These are phyloP conservation scores for Immersiella caudata DNA, from an alignment of 495 filamentous ascomycete species.

Conservation along the genomic window DNA sequence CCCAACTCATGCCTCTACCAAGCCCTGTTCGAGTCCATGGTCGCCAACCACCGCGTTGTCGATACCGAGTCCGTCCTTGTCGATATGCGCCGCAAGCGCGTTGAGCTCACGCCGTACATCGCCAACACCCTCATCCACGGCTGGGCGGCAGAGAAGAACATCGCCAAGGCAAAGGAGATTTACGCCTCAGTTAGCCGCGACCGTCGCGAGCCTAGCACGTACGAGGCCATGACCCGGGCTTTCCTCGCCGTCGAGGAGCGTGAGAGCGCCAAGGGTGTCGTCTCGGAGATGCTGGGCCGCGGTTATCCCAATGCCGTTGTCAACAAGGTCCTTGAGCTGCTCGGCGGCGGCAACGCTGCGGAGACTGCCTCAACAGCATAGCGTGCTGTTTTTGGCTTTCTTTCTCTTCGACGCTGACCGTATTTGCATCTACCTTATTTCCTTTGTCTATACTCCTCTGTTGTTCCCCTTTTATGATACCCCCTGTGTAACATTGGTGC, in stretches of 20 bases:
- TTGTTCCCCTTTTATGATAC: slow-evolving; percentile 40
- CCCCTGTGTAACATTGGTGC: slow-evolving; percentile 34
- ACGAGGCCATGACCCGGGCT: slow-evolving; percentile 97
- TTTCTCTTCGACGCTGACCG: not conserved
- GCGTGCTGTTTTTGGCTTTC: not conserved
- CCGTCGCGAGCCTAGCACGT: slow-evolving; percentile 95
- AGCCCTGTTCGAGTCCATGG: slow-evolving; percentile 92
- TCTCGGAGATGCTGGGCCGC: slow-evolving; percentile 85
- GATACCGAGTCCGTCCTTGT: slow-evolving; percentile 73
- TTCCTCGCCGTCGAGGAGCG: slow-evolving; percentile 83
- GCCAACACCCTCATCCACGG: slow-evolving; percentile 99
- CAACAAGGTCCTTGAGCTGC: slow-evolving; percentile 86
- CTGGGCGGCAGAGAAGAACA: slow-evolving; percentile 84
- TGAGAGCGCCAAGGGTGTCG: slow-evolving; percentile 70
- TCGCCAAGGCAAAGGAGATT: slow-evolving; percentile 74
- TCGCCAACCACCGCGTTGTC: slow-evolving; percentile 83
- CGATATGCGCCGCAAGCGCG: slow-evolving; percentile 68
- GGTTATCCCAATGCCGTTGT: slow-evolving; percentile 92
- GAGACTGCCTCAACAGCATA: slow-evolving; percentile 24
- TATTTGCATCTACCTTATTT: slow-evolving; percentile 34
- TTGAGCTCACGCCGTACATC: slow-evolving; percentile 95
- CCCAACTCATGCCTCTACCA: slow-evolving; percentile 89
- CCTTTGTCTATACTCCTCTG: slow-evolving; percentile 25
- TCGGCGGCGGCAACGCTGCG: slow-evolving; percentile 62
- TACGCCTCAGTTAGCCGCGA: slow-evolving; percentile 72